Percentiles rank a stretch among this genome's conserved stretches.
These are phyloP conservation scores for Penicillium canescens DNA, from an alignment of 495 filamentous ascomycete species.

Conservation along the genomic window DNA sequence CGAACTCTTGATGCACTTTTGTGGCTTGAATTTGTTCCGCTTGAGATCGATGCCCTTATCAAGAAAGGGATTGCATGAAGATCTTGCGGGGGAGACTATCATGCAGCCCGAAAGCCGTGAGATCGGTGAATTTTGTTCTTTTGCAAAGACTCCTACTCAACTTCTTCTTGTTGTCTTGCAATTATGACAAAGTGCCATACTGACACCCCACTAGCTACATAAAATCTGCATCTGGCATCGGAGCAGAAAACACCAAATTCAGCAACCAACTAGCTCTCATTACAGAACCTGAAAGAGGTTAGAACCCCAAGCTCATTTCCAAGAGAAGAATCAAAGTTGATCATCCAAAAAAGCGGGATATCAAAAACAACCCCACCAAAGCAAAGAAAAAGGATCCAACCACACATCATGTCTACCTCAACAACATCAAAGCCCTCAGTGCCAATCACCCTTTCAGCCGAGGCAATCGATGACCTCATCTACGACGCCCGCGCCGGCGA, in stretches of 20 bases:
- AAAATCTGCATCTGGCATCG: neutral
- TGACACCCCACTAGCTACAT: constrained; percentile 9
- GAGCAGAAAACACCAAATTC: too few relatives aligned
- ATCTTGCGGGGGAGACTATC: neutral
- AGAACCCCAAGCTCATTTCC: too few relatives aligned
- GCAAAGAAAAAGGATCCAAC: neutral
- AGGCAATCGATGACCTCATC: constrained; percentile 84
- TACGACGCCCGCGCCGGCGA: constrained; percentile 80
- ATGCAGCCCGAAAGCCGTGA: neutral
- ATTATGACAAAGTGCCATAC: neutral
- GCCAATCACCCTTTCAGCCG: constrained; percentile 56
- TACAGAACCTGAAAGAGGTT: too few relatives aligned
- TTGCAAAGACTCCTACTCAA: neutral
- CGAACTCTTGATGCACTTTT: neutral
- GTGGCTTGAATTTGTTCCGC: constrained; percentile 2
- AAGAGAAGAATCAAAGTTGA: too few relatives aligned
- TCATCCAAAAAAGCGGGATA: neutral
- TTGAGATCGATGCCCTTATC: constrained; percentile 20
- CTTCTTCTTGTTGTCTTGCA: neutral
- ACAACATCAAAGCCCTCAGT: constrained; percentile 32
- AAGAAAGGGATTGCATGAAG: constrained; percentile 4
- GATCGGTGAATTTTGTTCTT: too few relatives aligned
- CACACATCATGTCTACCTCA: constrained; percentile 16
- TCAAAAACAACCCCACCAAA: constrained; percentile 5
- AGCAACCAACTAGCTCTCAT: too few relatives aligned